Evolutionary conservation across 768 basidiomycete species (phyloP).

Genomic region (Tulasnella sp.): DNA sequence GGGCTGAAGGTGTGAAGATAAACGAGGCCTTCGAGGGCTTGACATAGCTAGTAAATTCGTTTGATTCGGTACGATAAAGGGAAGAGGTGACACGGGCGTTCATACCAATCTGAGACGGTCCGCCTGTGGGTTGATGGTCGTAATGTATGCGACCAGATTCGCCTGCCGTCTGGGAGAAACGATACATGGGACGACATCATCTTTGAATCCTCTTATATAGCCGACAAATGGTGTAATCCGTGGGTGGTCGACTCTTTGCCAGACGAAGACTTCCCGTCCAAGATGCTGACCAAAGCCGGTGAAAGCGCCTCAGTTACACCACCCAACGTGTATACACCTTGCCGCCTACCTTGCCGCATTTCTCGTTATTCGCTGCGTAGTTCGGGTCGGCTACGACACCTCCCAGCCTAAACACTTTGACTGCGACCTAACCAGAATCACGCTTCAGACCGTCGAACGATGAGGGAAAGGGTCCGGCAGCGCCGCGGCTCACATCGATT

Average conservation of each 20-base stretch:
- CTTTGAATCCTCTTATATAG: not conserved
- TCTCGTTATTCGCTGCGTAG: not conserved
- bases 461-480: not conserved
- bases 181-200: not conserved
- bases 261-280: slow-evolving; percentile 10
- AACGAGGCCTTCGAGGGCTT: slow-evolving; percentile 1
- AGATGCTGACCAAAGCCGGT: not conserved
- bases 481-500: not conserved
- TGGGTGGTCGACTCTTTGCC: slow-evolving; percentile 9
- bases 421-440: not conserved
- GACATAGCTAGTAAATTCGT: not conserved
- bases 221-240: slow-evolving; percentile 2
- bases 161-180: not conserved
- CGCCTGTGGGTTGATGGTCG: not conserved
- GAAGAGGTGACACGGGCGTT: too few relatives aligned
- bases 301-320: not conserved
- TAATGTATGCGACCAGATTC: not conserved
- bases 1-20: slow-evolving; percentile 1
- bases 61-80: not conserved
- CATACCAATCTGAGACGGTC: not conserved
- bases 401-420: slow-evolving; percentile 3
- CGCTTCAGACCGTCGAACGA: not conserved
- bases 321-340: not conserved
- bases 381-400: not conserved
- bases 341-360: not conserved